phyloP scores from a whole-genome alignment of 805 yeast genomes.

The Metschnikowia borealis region DNA sequence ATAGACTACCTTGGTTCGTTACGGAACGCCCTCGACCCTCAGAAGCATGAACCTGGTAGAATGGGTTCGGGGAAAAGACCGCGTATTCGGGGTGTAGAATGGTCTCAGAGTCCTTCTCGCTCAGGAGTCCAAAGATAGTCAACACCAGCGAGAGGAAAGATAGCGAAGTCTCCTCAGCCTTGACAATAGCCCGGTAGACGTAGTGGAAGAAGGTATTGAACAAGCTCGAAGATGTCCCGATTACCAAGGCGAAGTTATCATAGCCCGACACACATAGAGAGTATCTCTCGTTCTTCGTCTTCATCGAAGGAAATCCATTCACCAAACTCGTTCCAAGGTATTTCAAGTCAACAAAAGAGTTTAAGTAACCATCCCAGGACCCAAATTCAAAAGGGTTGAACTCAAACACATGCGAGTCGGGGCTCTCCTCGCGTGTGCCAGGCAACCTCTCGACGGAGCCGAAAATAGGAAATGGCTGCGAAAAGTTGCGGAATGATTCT shows the following conservation, averaged over 20 bases:
- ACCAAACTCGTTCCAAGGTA: slow-evolving; percentile 49
- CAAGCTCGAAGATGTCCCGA: slow-evolving; percentile 61
- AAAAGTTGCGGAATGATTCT: slow-evolving; percentile 31
- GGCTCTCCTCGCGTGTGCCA: slow-evolving; percentile 23
- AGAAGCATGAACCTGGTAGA: slow-evolving; percentile 24
- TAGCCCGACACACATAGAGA: slow-evolving; percentile 48
- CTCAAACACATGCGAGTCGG: slow-evolving; percentile 48
- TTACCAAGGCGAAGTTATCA: slow-evolving; percentile 57
- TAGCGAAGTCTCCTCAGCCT: slow-evolving; percentile 9
- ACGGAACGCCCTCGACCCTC: slow-evolving; percentile 16
- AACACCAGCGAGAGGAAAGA: slow-evolving; percentile 12
- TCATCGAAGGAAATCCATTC: slow-evolving; percentile 38
- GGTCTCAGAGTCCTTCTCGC: slow-evolving; percentile 18
- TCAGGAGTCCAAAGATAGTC: slow-evolving; percentile 12
- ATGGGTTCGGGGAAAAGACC: slow-evolving; percentile 59
- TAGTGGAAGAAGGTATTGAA: slow-evolving; percentile 49
- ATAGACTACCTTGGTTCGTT: slow-evolving; percentile 20
- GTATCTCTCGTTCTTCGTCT: slow-evolving; percentile 18
- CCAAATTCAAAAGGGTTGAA: slow-evolving; percentile 67
- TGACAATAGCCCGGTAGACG: slow-evolving; percentile 38
- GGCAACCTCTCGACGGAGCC: slow-evolving; percentile 40
- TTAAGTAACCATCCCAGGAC: slow-evolving; percentile 52
- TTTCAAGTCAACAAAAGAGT: slow-evolving; percentile 46
- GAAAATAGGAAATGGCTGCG: slow-evolving; percentile 50
- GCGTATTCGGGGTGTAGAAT: slow-evolving; percentile 58